These are phyloP conservation scores for sunflower (Helianthus annuus) DNA, from an alignment of 129 eudicot genomes.

Conservation along the genomic window HanXRQr2.0-SUNRISE NC_035441.2:189104399-189104898, in stretches of 20 bases:
- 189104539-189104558: conserved; percentile 87
- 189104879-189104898: conserved; percentile 53
- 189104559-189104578: conserved; percentile 59
- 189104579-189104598: conserved; percentile 72
- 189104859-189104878: conserved; percentile 62
- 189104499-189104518: conserved; percentile 84
- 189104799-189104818: conserved; percentile 64
- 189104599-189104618: conserved; percentile 59
- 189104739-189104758: conserved; percentile 73
- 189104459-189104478: neutral
- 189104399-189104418: too few species aligned
- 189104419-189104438: too few species aligned
- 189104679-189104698: conserved; percentile 61
- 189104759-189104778: conserved; percentile 69
- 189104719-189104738: conserved; percentile 70
- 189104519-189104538: conserved; percentile 69
- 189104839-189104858: conserved; percentile 61
- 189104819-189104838: conserved; percentile 82
- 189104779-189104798: conserved; percentile 82
- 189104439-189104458: too few species aligned
- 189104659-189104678: conserved; percentile 77
- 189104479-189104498: conserved; percentile 39
- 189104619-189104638: conserved; percentile 73
- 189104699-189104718: conserved; percentile 47
- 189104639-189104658: conserved; percentile 68